These are phyloP conservation scores for Samsoniella hepiali DNA, from an alignment of 2,329 filamentous ascomycete genomes.

Conservation along the genomic window DNA sequence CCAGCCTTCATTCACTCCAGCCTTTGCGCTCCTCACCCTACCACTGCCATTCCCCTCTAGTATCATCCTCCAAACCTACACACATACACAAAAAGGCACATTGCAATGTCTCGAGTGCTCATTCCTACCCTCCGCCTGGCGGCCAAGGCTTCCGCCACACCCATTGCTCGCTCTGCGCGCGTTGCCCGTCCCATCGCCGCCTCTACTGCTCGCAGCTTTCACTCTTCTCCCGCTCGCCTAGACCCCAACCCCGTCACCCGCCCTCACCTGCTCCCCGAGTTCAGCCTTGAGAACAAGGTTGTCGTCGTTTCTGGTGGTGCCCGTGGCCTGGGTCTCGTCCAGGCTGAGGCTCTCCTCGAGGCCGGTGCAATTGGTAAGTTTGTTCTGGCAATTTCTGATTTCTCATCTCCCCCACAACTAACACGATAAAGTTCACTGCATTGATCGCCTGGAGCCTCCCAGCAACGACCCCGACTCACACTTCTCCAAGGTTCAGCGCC, in stretches of 20 bases:
- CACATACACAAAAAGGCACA: not conserved
- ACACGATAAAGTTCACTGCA: conserved; percentile 54
- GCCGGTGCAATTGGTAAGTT: conserved; percentile 64
- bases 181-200: conserved; percentile 16
- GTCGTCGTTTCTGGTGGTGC: conserved; percentile 74
- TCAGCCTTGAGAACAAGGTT: conserved; percentile 70
- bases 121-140: conserved; percentile 23
- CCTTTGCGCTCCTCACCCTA: not conserved
- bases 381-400: not conserved
- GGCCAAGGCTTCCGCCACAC: conserved; percentile 15
- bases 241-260: conserved; percentile 24
- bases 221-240: conserved; percentile 23
- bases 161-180: conserved; percentile 8
- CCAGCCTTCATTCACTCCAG: not conserved
- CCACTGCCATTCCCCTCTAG: not conserved
- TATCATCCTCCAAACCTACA: not conserved
- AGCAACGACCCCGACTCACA: conserved; percentile 42
- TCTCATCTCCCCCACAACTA: not conserved
- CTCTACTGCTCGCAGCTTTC: conserved; percentile 24
- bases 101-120: conserved; percentile 28
- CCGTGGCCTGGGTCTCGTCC: conserved; percentile 72
- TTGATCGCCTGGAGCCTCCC: conserved; percentile 60
- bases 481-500: conserved; percentile 63
- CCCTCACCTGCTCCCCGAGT: conserved; percentile 59
- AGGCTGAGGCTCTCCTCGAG: conserved; percentile 75